These are phyloP conservation scores for Kwoniella sp. DNA, from an alignment of 768 basidiomycete genomes.

Conservation along the genomic window DNA sequence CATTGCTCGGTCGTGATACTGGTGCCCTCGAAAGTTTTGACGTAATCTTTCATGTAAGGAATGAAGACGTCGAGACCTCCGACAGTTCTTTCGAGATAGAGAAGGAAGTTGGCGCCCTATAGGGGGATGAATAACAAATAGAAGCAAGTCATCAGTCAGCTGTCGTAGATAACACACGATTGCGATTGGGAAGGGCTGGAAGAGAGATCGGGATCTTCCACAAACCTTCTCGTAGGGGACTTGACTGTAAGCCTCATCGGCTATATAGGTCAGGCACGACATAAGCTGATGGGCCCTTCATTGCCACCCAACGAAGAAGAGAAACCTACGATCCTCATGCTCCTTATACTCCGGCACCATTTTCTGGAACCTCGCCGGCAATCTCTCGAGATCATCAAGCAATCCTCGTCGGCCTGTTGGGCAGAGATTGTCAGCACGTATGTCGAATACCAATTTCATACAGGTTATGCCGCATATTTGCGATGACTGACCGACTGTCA, in stretches of 20 bases:
- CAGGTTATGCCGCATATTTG: not conserved
- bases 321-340: slow-evolving; percentile 57
- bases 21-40: slow-evolving; percentile 73
- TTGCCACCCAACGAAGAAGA: slow-evolving; percentile 8
- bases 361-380: slow-evolving; percentile 73
- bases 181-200: not conserved
- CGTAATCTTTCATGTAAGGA: slow-evolving; percentile 81
- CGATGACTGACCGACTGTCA: slow-evolving; percentile 42
- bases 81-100: slow-evolving; percentile 74
- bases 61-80: slow-evolving; percentile 83
- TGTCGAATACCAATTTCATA: not conserved
- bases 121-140: not conserved
- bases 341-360: slow-evolving; percentile 73
- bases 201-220: too few relatives aligned
- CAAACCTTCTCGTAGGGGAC: slow-evolving; percentile 67
- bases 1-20: slow-evolving; percentile 83
- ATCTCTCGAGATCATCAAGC: slow-evolving; percentile 68
- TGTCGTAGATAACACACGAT: too few relatives aligned
- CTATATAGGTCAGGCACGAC: too few relatives aligned
- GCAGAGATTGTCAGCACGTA: not conserved
- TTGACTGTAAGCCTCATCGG: slow-evolving; percentile 72
- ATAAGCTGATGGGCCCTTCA: too few relatives aligned
- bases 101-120: slow-evolving; percentile 84
- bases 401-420: slow-evolving; percentile 66
- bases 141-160: not conserved